A percentile compares a stretch with the other conserved stretches of the same genome.
Conservation (phyloP, 305 asterid species). For the Fraxinus nigra region DNA sequence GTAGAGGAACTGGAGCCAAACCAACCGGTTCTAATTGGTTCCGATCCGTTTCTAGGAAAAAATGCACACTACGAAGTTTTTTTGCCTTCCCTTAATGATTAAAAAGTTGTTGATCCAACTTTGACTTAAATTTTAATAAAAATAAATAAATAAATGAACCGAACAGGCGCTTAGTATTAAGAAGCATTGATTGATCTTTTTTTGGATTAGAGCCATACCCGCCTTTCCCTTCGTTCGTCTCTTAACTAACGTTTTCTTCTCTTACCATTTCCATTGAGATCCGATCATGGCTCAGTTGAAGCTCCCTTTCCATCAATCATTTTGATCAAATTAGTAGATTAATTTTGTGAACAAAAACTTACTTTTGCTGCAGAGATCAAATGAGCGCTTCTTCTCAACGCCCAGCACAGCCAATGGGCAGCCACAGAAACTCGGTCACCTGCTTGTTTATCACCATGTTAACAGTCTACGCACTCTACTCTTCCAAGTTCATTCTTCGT, state of each 20-base stretch:
- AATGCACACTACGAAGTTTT: no score
- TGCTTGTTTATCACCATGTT: conserved; percentile 40
- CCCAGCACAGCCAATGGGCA: conserved; percentile 26
- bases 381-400: conserved; percentile 40
- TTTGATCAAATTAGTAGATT: not conserved
- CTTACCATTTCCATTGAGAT: conserved; percentile 32
- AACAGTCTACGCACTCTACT: conserved; percentile 52
- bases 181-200: not conserved
- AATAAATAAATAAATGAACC: no score
- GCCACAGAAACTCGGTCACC: conserved; percentile 40
- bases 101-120: no score
- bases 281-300: conserved; percentile 44
- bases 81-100: no score
- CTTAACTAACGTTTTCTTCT: conserved; percentile 22
- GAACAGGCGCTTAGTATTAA: not conserved
- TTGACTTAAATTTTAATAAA: no score
- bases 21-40: no score
- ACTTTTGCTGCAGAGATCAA: conserved; percentile 1
- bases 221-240: conserved; percentile 35
- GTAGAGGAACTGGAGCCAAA: no score
- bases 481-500: conserved; percentile 52
- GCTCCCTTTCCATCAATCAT: conserved; percentile 26
- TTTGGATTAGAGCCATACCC: conserved; percentile 21
- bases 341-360: not conserved
- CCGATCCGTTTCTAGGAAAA: no score